Conservation (phyloP, 2,329 filamentous ascomycete genomes). For the Xylaria polymorpha region DNA sequence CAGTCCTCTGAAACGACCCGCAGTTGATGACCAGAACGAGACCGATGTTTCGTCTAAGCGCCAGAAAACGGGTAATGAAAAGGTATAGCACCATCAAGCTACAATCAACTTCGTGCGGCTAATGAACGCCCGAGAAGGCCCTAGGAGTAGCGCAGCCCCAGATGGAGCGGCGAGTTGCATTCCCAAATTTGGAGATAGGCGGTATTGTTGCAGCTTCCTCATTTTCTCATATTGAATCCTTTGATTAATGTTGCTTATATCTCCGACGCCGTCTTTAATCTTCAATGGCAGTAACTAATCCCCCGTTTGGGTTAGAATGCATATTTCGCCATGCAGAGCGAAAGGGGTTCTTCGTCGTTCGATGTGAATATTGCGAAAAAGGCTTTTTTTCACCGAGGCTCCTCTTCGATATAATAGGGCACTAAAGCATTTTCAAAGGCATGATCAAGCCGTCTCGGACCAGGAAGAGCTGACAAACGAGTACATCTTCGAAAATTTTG, state of each 20-base stretch:
- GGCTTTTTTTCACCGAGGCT: conserved; percentile 43
- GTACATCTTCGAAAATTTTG: conserved; percentile 49
- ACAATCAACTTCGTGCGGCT: conserved; percentile 13
- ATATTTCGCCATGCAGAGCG: conserved; percentile 46
- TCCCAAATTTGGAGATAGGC: conserved; percentile 45
- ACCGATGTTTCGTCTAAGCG: conserved; percentile 37
- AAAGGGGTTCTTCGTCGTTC: conserved; percentile 47
- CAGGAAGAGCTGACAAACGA: conserved; percentile 46
- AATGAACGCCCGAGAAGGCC: conserved; percentile 25
- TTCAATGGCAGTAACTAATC: conserved; percentile 1
- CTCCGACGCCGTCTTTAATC: neutral
- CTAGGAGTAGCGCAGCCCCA: conserved; percentile 1
- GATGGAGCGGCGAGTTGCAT: conserved; percentile 44
- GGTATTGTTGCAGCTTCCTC: conserved; percentile 27
- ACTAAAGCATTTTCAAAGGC: conserved; percentile 48
- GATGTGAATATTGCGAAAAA: conserved; percentile 42
- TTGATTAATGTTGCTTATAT: too few relatives aligned
- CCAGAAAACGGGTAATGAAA: conserved; percentile 37
- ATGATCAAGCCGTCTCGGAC: conserved; percentile 33
- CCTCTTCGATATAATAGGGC: conserved; percentile 48
- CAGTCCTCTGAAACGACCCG: conserved; percentile 37
- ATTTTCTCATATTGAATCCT: neutral
- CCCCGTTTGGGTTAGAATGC: conserved; percentile 38
- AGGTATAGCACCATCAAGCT: conserved; percentile 34
- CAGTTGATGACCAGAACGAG: conserved; percentile 24